A percentile compares a stretch with the other conserved stretches of the same genome.
These are phyloP conservation scores for Paramyrothecium sp. DNA, from an alignment of 2,329 filamentous ascomycete species.

Conservation along the genomic window DNA sequence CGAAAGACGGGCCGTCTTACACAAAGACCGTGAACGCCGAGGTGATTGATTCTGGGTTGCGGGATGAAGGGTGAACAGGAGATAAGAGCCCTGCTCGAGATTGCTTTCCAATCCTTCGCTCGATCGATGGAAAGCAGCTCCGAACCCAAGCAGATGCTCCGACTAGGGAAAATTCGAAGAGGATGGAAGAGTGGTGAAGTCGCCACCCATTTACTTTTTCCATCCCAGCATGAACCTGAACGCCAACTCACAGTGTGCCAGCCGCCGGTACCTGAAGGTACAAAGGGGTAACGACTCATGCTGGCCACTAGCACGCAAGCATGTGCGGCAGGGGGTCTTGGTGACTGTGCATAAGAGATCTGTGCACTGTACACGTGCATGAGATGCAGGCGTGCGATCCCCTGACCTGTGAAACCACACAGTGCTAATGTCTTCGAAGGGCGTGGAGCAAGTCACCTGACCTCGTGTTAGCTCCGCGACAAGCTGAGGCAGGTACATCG, in stretches of 20 bases:
- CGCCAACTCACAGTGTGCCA: constrained; percentile 28
- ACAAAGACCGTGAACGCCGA: neutral
- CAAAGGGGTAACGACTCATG: constrained; percentile 12
- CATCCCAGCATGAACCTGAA: neutral
- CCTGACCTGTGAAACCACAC: constrained; percentile 3
- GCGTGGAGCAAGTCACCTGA: constrained; percentile 23
- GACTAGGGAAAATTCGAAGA: neutral
- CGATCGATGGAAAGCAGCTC: neutral
- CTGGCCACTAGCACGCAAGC: constrained; percentile 30
- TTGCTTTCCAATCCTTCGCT: neutral
- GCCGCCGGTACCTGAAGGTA: constrained; percentile 4
- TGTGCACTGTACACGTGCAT: constrained; percentile 6
- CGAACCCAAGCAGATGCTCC: neutral
- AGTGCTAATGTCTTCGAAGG: constrained; percentile 11
- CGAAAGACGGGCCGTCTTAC: neutral
- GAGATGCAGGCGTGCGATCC: neutral
- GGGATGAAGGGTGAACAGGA: neutral
- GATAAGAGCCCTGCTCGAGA: neutral
- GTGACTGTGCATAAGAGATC: constrained; percentile 1
- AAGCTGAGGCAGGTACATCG: neutral
- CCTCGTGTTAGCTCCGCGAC: constrained; percentile 29
- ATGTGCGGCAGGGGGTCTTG: constrained; percentile 18
- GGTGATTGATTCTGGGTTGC: neutral
- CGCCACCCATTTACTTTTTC: constrained; percentile 1
- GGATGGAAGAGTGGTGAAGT: neutral